Conservation (phyloP, 2,329 filamentous ascomycete species). For the Alternaria arbusti region DNA sequence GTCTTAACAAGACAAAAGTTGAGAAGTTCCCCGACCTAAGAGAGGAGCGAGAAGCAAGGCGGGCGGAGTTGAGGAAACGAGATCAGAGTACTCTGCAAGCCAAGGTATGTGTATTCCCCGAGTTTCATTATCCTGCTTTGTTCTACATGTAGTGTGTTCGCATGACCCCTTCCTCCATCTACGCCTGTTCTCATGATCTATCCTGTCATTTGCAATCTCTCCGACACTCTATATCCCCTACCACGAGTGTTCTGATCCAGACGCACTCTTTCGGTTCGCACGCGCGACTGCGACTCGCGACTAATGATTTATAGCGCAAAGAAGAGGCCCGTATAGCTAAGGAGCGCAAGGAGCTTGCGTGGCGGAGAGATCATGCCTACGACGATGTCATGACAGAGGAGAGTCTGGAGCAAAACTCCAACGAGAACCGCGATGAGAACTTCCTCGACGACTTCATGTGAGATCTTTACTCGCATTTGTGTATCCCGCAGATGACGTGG, state of each 20-base stretch:
- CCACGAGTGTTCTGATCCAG: neutral
- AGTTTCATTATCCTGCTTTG: neutral
- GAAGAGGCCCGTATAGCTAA: constrained; percentile 75
- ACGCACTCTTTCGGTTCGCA: neutral
- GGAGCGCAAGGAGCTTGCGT: constrained; percentile 88
- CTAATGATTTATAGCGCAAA: constrained; percentile 64
- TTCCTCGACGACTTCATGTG: constrained; percentile 83
- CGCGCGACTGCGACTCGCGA: neutral
- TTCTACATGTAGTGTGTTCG: neutral
- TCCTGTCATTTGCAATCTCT: neutral
- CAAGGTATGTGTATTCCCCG: constrained; percentile 58
- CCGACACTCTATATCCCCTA: neutral
- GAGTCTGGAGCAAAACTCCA: constrained; percentile 76
- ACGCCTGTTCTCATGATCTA: neutral
- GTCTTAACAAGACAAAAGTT: constrained; percentile 95
- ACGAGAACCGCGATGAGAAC: constrained; percentile 79
- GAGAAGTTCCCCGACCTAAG: constrained; percentile 86
- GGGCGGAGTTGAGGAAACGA: constrained; percentile 72
- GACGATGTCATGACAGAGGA: constrained; percentile 90
- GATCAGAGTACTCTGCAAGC: constrained; percentile 69
- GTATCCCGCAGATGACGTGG: constrained; percentile 4
- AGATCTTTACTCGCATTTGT: neutral
- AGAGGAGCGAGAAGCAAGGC: constrained; percentile 79
- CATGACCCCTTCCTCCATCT: neutral
- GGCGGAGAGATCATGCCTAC: constrained; percentile 97